Evolutionary conservation across 1,284 basidiomycete genomes (phyloP).

Genomic region (Anthracocystis panici-leucophaei): DNA sequence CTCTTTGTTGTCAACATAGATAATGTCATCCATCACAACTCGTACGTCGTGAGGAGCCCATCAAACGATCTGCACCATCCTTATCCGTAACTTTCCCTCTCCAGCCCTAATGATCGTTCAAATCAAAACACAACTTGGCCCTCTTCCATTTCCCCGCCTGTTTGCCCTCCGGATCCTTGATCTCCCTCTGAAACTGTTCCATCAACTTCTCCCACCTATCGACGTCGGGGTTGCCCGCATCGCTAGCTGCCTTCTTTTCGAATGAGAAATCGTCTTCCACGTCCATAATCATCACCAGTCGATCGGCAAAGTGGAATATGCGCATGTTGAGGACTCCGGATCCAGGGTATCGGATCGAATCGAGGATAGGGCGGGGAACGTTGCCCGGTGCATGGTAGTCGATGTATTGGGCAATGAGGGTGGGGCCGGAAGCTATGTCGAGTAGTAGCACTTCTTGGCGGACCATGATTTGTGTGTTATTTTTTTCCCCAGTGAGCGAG

Average conservation of each 20-base stretch:
- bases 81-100: too few relatives aligned
- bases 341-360: constrained; percentile 33
- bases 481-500: too few relatives aligned
- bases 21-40: constrained; percentile 1
- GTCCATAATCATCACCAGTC: constrained; percentile 45
- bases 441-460: constrained; percentile 39
- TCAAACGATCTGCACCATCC: too few relatives aligned
- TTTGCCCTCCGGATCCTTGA: constrained; percentile 26
- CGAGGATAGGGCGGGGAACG: constrained; percentile 29
- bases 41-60: not conserved
- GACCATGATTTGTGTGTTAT: constrained; percentile 31
- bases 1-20: not conserved
- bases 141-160: constrained; percentile 38
- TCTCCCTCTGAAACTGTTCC: constrained; percentile 32
- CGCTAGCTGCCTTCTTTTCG: constrained; percentile 25
- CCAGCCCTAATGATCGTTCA: constrained; percentile 14
- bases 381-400: constrained; percentile 43
- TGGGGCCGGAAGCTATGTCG: constrained; percentile 25
- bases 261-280: constrained; percentile 40
- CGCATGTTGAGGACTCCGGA: constrained; percentile 44
- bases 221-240: constrained; percentile 25
- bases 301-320: constrained; percentile 41
- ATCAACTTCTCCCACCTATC: constrained; percentile 34
- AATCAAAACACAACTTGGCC: constrained; percentile 34
- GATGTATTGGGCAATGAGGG: constrained; percentile 35